Conservation (phyloP, 306 rosid genomes). For the Cercis canadensis region DNA sequence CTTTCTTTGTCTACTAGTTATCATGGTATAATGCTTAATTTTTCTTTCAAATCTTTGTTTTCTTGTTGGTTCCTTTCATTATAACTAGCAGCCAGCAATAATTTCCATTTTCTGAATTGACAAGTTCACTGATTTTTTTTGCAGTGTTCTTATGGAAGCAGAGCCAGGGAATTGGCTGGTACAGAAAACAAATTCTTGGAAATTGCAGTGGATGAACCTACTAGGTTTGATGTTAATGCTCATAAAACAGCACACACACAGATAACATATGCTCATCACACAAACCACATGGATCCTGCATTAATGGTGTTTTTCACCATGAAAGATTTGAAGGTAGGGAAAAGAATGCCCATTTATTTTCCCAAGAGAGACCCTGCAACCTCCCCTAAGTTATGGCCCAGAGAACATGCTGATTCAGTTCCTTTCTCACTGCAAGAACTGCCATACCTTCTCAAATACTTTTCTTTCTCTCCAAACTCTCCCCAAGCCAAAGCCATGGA, state of each 20-base stretch:
- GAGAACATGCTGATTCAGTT: conserved; percentile 54
- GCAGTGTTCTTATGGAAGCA: conserved; percentile 46
- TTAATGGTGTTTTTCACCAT: conserved; percentile 70
- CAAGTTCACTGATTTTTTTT: not conserved
- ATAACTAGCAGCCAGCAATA: not conserved
- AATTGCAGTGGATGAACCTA: not conserved
- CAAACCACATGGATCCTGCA: conserved; percentile 52
- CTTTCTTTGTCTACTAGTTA: conserved; percentile 44
- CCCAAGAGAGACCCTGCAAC: conserved; percentile 69
- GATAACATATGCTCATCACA: conserved; percentile 17
- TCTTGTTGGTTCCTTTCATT: not conserved
- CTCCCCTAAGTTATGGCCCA: conserved; percentile 59
- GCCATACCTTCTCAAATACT: conserved; percentile 50
- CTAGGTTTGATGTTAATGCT: too few species aligned
- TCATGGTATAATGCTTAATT: conserved; percentile 30
- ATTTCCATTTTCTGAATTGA: not conserved
- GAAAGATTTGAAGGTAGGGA: conserved; percentile 56
- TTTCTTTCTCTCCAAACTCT: conserved; percentile 59
- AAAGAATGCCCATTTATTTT: conserved; percentile 63
- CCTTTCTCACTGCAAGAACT: conserved; percentile 68
- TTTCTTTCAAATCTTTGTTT: not conserved
- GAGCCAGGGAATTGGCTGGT: conserved; percentile 32
- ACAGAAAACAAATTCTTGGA: conserved; percentile 24
- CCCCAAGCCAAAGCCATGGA: conserved; percentile 76
- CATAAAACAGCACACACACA: conserved; percentile 5